phyloP scores from a whole-genome alignment of 2,329 filamentous ascomycete genomes.

The Pseudocercospora musae region DNA sequence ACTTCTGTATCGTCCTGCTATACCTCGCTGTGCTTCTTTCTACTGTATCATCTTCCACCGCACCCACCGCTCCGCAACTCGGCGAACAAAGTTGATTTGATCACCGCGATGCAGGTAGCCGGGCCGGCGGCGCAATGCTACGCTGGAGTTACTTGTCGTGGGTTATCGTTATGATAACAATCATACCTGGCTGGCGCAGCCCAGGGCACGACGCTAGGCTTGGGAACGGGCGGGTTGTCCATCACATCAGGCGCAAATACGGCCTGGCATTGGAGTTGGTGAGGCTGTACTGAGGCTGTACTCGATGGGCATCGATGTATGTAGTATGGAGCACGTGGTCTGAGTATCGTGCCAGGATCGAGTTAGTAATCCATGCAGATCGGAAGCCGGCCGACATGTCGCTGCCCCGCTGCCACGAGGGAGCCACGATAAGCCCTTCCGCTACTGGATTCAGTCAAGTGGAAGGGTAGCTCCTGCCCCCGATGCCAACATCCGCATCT shows the following conservation, averaged over 20 bases:
- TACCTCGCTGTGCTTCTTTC: no score
- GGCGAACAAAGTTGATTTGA: not conserved
- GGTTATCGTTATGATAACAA: no score
- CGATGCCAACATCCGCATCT: no score
- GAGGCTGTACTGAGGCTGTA: no score
- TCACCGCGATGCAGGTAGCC: not conserved
- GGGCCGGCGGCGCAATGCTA: not conserved
- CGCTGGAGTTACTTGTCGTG: not conserved
- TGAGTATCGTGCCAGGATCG: not conserved
- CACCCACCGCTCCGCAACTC: not conserved
- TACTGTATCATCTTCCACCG: no score
- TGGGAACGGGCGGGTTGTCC: no score
- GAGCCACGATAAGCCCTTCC: not conserved
- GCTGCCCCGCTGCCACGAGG: not conserved
- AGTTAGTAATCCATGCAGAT: slow-evolving; percentile 1
- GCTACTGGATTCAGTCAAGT: not conserved
- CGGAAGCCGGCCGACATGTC: not conserved
- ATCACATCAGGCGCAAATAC: not conserved
- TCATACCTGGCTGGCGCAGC: not conserved
- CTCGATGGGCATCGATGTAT: not conserved
- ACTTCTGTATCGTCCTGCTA: not conserved
- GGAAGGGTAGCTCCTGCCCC: no score
- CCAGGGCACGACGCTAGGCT: not conserved
- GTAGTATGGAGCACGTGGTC: slow-evolving; percentile 1
- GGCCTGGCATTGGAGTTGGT: not conserved